phyloP scores from a whole-genome alignment of 176 grass and related monocot species.

The Chrysopogon serrulatus region DNA sequence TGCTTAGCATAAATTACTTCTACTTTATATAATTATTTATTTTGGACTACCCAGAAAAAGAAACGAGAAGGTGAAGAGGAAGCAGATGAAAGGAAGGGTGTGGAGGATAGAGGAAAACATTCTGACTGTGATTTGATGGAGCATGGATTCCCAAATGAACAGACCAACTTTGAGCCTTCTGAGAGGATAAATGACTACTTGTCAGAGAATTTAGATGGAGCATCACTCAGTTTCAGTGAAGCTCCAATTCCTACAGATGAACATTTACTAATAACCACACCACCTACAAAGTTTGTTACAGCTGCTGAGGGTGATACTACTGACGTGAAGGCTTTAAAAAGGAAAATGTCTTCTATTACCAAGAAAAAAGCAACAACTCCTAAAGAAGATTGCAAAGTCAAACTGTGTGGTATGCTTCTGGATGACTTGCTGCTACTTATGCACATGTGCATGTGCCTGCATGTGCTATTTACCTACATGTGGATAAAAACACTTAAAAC shows the following conservation, averaged over 20 bases:
- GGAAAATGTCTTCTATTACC: slow-evolving; percentile 16
- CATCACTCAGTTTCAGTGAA: neutral
- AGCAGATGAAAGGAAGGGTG: neutral
- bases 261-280: slow-evolving; percentile 12
- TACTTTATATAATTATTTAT: neutral
- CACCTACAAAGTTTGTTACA: slow-evolving; percentile 15
- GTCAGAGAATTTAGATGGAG: neutral
- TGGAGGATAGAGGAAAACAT: slow-evolving; percentile 22
- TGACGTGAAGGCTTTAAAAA: slow-evolving; percentile 14
- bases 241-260: neutral
- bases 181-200: neutral
- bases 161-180: neutral
- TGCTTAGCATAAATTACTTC: slow-evolving; percentile 2
- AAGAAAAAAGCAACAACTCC: slow-evolving; percentile 32
- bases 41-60: slow-evolving; percentile 27
- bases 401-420: slow-evolving; percentile 45
- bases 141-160: slow-evolving; percentile 4
- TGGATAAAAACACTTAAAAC: slow-evolving; percentile 12
- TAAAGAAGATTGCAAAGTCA: slow-evolving; percentile 16
- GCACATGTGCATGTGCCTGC: neutral
- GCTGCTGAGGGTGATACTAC: neutral
- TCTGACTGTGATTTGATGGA: slow-evolving; percentile 9
- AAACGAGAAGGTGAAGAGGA: slow-evolving; percentile 17
- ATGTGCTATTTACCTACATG: slow-evolving; percentile 13
- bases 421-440: neutral